Evolutionary conservation across 2,329 filamentous ascomycete genomes (phyloP), one percentile per base, ranked within the genome.

Genomic region (Alternaria tenuissima): DNA sequence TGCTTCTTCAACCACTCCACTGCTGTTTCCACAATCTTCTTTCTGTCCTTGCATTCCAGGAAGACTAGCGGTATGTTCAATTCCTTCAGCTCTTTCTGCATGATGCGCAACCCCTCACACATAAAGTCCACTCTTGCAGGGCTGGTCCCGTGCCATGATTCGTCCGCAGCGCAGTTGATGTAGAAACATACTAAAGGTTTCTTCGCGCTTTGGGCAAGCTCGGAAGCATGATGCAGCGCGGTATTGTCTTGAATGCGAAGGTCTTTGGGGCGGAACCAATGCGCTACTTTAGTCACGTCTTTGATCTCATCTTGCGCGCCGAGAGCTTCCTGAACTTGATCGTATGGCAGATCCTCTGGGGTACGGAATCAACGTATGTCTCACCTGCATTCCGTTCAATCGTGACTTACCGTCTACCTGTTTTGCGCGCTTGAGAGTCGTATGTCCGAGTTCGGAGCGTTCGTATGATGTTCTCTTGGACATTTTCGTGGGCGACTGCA

Each of bases 251-350:
- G 80, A 46, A 82, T 80, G 22, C 83, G 78, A 7, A 85, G 68
- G 55, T 85, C 83, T 61, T 84, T 84, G 57, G 79, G 80, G n/a
- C 82, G 79, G 63, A 84, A 85, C 83, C 83, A 85, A 61, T 84
- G 82, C 5, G 81, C 72, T 1, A 84, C 79, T 59, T 78, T 81
- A n/a, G 71, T 74, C 6, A 78, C 76, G 7, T 79, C 70, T 20
- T 76, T 73, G 11, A 77, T 71, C 36, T 75, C 75, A 18, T 78
- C 69, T 58, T 81, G 82, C 7, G 76, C 69, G 22, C 78, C 72
- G 4, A 84, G 69, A 2, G 77, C 70, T 42, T 77, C 69, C n/a
- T 73, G 64, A 16, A 85, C 73, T 36, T 80, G 69, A 14, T 79
- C 72, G 58, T 80, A 83, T 0, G 83, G 83, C 1, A 79, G 71